Conservation (phyloP, 306 rosid genomes). For the Alnus glutinosa region DNA sequence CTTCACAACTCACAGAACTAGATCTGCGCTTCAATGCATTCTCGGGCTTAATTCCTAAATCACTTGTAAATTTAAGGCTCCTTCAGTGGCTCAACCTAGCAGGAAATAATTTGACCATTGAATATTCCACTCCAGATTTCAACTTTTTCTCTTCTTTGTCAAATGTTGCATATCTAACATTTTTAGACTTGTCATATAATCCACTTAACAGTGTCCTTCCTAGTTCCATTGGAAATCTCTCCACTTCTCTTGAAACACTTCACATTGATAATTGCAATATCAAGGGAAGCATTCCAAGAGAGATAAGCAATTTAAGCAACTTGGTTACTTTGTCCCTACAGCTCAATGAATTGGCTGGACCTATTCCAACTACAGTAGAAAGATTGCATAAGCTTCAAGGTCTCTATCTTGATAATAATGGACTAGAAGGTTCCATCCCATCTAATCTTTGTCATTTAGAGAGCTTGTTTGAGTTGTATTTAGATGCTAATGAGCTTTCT, state of each 20-base stretch:
- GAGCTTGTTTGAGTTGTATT: not conserved
- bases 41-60: no score
- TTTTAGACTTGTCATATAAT: not conserved
- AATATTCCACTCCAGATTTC: not conserved
- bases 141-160: not conserved
- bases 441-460: conserved; percentile 5
- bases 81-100: no score
- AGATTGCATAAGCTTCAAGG: not conserved
- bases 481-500: not conserved
- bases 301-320: conserved; percentile 7
- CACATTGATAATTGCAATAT: accelerated
- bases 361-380: not conserved
- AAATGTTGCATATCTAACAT: not conserved
- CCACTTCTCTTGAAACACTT: not conserved
- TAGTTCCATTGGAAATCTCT: not conserved
- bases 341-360: not conserved
- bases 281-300: conserved; percentile 8
- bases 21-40: no score
- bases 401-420: not conserved
- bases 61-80: no score
- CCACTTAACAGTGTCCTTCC: not conserved
- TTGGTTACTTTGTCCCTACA: not conserved
- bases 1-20: no score
- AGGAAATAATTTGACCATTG: no score
- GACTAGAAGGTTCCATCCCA: conserved; percentile 9